A percentile compares a stretch with the other conserved stretches of the same genome.
phyloP scores from a whole-genome alignment of 179 eudicot genomes.

The Spergularia azorica region DNA sequence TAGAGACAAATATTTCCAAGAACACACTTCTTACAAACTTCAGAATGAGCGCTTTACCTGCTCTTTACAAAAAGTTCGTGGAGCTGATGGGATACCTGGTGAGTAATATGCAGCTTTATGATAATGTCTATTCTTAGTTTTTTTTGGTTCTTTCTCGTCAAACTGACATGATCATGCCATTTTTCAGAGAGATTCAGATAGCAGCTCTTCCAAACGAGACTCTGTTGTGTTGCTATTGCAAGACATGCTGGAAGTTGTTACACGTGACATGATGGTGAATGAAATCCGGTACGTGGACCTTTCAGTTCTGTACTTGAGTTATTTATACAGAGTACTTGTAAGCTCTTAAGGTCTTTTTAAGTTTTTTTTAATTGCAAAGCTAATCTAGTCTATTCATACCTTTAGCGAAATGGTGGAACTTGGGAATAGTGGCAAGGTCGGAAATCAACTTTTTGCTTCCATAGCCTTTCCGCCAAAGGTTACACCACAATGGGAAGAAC shows the following conservation, averaged over 20 bases:
- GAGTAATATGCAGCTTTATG: constrained; percentile 33
- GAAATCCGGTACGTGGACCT: constrained; percentile 67
- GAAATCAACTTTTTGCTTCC: constrained; percentile 74
- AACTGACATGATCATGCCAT: constrained; percentile 25
- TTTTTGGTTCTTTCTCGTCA: constrained; percentile 6
- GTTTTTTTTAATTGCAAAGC: neutral
- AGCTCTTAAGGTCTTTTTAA: neutral
- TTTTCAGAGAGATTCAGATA: constrained; percentile 85
- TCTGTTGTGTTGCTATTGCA: constrained; percentile 78
- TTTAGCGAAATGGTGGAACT: constrained; percentile 83
- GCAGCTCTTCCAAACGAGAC: constrained; percentile 63
- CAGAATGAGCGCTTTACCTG: constrained; percentile 81
- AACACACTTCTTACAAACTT: constrained; percentile 71
- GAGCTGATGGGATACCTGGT: constrained; percentile 85
- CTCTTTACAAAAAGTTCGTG: constrained; percentile 72
- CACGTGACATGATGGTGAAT: constrained; percentile 97
- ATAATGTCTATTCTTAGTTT: constrained; percentile 1
- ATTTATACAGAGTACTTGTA: neutral
- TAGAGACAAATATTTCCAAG: constrained; percentile 73
- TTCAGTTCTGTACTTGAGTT: neutral
- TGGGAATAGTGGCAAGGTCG: constrained; percentile 77
- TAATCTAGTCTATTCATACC: constrained; percentile 25
- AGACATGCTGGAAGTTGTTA: constrained; percentile 95
- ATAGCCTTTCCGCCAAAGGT: constrained; percentile 70
- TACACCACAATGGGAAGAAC: constrained; percentile 96